Conservation (phyloP, 2,329 filamentous ascomycete species). For the Biscogniauxia mediterranea region DNA sequence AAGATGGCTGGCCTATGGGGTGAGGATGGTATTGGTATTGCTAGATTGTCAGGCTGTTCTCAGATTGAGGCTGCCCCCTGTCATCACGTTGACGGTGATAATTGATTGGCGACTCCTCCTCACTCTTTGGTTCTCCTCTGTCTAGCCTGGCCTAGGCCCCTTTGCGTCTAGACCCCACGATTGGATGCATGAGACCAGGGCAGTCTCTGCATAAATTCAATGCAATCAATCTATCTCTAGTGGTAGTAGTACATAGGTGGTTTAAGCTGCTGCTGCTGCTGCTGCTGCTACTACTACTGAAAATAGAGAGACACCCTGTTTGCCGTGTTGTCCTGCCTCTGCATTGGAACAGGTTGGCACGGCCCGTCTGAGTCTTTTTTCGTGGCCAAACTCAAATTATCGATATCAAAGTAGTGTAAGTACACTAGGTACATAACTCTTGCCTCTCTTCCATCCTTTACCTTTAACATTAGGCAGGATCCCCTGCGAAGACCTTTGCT, state of each 20-base stretch:
- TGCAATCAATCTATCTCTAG: constrained; percentile 20
- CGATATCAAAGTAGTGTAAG: not conserved
- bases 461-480: not conserved
- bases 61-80: not conserved
- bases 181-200: not conserved
- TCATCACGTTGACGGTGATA: not conserved
- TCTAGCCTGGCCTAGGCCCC: not conserved
- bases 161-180: not conserved
- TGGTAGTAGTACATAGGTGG: not conserved
- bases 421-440: not conserved
- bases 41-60: not conserved
- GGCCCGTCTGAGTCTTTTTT: not conserved
- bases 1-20: not conserved
- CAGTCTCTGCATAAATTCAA: constrained; percentile 23
- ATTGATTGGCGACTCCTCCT: not conserved
- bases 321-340: no score
- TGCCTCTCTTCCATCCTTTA: not conserved
- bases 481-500: no score
- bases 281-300: constrained; percentile 9
- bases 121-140: not conserved
- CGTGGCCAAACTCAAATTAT: not conserved
- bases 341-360: not conserved
- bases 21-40: not conserved
- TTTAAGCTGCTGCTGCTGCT: not conserved
- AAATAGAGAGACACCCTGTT: constrained; percentile 13